Evolutionary conservation across 73 alveolate species (phyloP).

Genomic region (Blepharisma stoltei): DNA sequence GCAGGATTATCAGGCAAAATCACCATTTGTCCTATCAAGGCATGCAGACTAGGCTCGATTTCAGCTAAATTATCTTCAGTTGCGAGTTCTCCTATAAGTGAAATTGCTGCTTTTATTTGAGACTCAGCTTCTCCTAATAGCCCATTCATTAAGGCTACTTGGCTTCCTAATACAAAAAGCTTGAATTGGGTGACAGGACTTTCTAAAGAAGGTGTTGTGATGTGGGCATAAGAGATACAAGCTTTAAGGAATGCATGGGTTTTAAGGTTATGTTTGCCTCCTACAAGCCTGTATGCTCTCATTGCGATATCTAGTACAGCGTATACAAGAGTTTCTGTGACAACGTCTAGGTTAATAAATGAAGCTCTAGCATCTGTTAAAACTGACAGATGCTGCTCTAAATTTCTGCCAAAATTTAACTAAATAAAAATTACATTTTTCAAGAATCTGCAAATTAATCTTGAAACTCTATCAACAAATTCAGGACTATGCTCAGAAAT

Average conservation of each 20-base stretch:
- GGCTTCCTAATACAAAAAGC: conserved; percentile 70
- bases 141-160: conserved; percentile 78
- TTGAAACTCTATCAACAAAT: conserved; percentile 56
- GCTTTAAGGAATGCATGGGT: conserved; percentile 85
- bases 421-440: conserved; percentile 41
- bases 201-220: conserved; percentile 81
- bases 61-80: conserved; percentile 51
- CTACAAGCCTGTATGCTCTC: conserved; percentile 66
- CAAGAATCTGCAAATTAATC: conserved; percentile 59
- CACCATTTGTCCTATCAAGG: conserved; percentile 70
- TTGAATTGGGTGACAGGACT: conserved; percentile 63
- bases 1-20: conserved; percentile 87
- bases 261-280: conserved; percentile 79
- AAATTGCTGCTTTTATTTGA: conserved; percentile 48
- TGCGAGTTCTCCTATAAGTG: conserved; percentile 36
- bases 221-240: conserved; percentile 84
- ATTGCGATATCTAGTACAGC: conserved; percentile 66
- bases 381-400: conserved; percentile 77
- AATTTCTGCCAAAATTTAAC: conserved; percentile 83
- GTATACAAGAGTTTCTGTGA: conserved; percentile 73
- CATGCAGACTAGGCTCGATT: conserved; percentile 46
- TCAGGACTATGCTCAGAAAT: conserved; percentile 5
- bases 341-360: conserved; percentile 74
- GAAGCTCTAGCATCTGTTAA: conserved; percentile 88
- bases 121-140: conserved; percentile 87